Conservation (phyloP, 2,329 filamentous ascomycete genomes). For the Torrubiellomyces zombiae region DNA sequence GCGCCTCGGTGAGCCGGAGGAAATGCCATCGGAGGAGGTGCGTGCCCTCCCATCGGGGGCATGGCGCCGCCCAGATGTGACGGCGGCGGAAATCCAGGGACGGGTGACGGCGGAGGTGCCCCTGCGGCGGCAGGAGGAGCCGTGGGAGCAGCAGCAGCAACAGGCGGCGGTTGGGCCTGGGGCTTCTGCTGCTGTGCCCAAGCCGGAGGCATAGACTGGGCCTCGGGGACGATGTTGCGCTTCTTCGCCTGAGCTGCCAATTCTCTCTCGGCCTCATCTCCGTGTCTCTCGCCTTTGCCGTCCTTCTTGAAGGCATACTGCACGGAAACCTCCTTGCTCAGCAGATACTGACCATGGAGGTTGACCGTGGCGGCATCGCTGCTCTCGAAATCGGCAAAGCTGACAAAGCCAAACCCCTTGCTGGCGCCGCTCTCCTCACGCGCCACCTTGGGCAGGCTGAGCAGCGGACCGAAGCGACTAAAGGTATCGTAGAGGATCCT, state of each 20-base stretch:
- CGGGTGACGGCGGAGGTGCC: conserved; percentile 6
- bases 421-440: conserved; percentile 75
- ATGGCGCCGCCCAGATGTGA: too few relatives aligned
- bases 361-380: conserved; percentile 82
- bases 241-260: conserved; percentile 85
- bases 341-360: conserved; percentile 91
- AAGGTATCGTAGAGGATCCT: conserved; percentile 92
- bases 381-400: conserved; percentile 82
- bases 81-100: too few relatives aligned
- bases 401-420: conserved; percentile 95
- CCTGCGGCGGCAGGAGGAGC: conserved; percentile 5
- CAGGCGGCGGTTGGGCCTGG: conserved; percentile 7
- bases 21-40: conserved; percentile 5
- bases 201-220: conserved; percentile 57
- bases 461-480: conserved; percentile 72
- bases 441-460: conserved; percentile 77
- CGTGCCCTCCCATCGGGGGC: too few relatives aligned
- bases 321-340: conserved; percentile 91
- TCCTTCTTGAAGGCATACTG: conserved; percentile 99
- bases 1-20: conserved; percentile 16
- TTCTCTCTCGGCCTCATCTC: conserved; percentile 82
- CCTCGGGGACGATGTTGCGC: conserved; percentile 75
- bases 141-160: conserved; percentile 7
- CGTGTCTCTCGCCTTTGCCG: conserved; percentile 89
- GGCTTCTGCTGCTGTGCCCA: conserved; percentile 32